These are phyloP conservation scores for Trametopsis cervina DNA, from an alignment of 768 basidiomycete genomes.

Conservation along the genomic window DNA sequence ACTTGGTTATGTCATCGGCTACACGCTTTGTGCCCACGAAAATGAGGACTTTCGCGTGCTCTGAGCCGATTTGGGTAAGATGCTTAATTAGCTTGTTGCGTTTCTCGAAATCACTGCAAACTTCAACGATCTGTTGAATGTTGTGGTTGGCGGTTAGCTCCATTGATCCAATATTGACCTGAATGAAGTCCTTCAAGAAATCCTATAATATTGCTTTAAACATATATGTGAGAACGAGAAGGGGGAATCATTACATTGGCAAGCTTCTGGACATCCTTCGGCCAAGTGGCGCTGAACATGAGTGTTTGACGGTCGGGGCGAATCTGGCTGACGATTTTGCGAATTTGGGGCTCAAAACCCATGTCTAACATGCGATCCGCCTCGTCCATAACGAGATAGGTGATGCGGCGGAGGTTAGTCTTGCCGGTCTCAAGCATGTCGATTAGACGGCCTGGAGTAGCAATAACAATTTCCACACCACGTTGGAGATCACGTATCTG, in stretches of 20 bases:
- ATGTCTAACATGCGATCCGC: slow-evolving; percentile 99
- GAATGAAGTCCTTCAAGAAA: slow-evolving; percentile 93
- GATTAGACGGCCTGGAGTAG: slow-evolving; percentile 99
- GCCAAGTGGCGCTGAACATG: slow-evolving; percentile 99
- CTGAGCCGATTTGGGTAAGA: slow-evolving; percentile 90
- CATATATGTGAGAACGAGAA: background rate
- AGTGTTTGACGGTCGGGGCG: slow-evolving; percentile 97
- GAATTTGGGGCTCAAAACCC: slow-evolving; percentile 99
- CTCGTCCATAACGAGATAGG: slow-evolving; percentile 98
- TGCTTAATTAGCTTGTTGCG: slow-evolving; percentile 94
- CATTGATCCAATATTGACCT: slow-evolving; percentile 98
- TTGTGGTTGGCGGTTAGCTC: slow-evolving; percentile 98
- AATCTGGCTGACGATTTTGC: slow-evolving; percentile 96
- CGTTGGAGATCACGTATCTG: slow-evolving; percentile 97
- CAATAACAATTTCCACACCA: slow-evolving; percentile 96
- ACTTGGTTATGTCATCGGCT: slow-evolving; percentile 98
- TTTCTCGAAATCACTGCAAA: slow-evolving; percentile 97
- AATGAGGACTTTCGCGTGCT: slow-evolving; percentile 98
- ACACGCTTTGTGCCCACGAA: slow-evolving; percentile 97
- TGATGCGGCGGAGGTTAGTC: slow-evolving; percentile 93
- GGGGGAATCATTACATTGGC: slow-evolving; percentile 66
- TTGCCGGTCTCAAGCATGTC: slow-evolving; percentile 98
- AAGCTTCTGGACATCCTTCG: slow-evolving; percentile 97
- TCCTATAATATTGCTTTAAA: slow-evolving; percentile 45
- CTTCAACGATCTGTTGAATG: slow-evolving; percentile 91